Evolutionary conservation across 805 yeast species (phyloP).

Genomic region (Schwanniomyces polymorphus): DNA sequence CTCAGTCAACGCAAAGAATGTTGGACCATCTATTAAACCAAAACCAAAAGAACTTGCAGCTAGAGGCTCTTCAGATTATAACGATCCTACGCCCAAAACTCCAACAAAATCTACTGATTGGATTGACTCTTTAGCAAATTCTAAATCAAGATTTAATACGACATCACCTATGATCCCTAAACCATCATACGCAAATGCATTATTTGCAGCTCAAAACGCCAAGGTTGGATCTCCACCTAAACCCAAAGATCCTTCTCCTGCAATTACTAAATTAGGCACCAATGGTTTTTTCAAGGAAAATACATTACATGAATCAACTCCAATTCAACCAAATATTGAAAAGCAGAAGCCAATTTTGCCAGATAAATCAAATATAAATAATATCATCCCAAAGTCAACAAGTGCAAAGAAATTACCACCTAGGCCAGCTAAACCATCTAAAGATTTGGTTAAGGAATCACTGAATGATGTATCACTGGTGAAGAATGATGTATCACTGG

Average conservation of each 20-base stretch:
- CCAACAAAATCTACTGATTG: conserved; percentile 1
- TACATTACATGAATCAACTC: neutral
- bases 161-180: conserved; percentile 7
- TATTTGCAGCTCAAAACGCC: conserved; percentile 9
- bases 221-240: conserved; percentile 1
- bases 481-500: conserved; percentile 11
- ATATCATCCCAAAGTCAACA: neutral
- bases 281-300: neutral
- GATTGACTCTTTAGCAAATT: conserved; percentile 2
- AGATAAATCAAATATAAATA: neutral
- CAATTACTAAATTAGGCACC: neutral
- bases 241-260: neutral
- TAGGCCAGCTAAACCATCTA: conserved; percentile 19
- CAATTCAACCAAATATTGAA: neutral
- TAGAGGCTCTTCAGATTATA: neutral
- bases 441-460: conserved; percentile 7
- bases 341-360: neutral
- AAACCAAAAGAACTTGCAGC: neutral
- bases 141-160: neutral
- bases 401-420: conserved; percentile 6
- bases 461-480: too few relatives aligned
- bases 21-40: neutral
- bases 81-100: neutral
- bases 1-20: neutral
- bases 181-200: conserved; percentile 10